A percentile compares a stretch with the other conserved stretches of the same genome.
Conservation (phyloP, 192 early-diverging fungal species). For the Phycomyces blakesleeanus region DNA sequence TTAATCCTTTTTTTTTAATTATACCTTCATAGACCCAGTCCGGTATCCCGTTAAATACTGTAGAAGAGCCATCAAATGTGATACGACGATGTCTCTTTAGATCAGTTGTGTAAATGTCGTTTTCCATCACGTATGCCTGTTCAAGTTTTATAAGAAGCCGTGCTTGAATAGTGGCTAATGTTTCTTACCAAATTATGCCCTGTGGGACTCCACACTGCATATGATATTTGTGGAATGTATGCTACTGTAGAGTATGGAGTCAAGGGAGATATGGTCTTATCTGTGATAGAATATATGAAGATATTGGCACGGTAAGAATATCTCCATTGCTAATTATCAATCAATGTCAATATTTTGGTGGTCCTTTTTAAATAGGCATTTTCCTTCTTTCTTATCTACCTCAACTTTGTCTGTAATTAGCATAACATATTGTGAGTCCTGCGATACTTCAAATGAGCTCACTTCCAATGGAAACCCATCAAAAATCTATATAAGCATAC, state of each 20-base stretch:
- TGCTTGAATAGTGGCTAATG: not conserved
- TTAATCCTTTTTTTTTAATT: not conserved
- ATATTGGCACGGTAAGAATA: constrained; percentile 82
- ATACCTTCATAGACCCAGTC: constrained; percentile 95
- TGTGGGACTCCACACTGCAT: constrained; percentile 72
- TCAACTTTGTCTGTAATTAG: constrained; percentile 55
- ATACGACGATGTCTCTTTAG: constrained; percentile 64
- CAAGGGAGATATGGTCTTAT: constrained; percentile 58
- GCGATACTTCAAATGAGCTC: constrained; percentile 63
- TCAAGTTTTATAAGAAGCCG: constrained; percentile 1
- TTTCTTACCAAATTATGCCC: constrained; percentile 65
- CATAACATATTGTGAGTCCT: constrained; percentile 75
- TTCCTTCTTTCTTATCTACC: constrained; percentile 41
- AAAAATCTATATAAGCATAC: constrained; percentile 4
- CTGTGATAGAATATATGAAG: constrained; percentile 67
- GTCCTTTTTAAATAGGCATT: not conserved
- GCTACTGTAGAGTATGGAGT: constrained; percentile 34
- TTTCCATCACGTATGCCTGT: constrained; percentile 80
- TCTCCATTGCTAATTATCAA: constrained; percentile 63
- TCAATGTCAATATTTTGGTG: not conserved
- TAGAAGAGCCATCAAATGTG: constrained; percentile 79
- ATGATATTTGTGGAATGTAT: constrained; percentile 52
- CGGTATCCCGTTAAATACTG: constrained; percentile 88
- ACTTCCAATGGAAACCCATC: constrained; percentile 5
- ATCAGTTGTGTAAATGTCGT: constrained; percentile 83